These are phyloP conservation scores for Solanum chacoense DNA, from an alignment of 305 asterid species.

Conservation along the genomic window DNA sequence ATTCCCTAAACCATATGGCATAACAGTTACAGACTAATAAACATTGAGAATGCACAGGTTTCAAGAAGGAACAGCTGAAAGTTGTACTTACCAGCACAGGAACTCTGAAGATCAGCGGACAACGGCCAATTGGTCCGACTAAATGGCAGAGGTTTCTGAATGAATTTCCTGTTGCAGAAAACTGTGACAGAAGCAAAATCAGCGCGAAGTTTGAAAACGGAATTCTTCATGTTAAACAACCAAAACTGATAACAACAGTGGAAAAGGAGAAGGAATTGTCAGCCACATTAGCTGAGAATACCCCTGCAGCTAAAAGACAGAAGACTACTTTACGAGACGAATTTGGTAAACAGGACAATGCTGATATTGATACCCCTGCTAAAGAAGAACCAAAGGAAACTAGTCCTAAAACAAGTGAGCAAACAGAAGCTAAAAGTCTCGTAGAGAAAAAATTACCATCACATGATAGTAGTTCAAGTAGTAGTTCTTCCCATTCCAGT, in stretches of 20 bases:
- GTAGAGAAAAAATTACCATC: neutral
- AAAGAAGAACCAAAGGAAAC: neutral
- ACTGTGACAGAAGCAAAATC: constrained; percentile 39
- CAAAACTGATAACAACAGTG: constrained; percentile 32
- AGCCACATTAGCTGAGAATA: neutral
- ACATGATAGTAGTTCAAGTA: neutral
- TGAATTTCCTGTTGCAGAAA: constrained; percentile 32
- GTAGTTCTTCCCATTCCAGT: neutral
- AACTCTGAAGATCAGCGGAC: constrained; percentile 43
- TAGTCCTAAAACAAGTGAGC: neutral
- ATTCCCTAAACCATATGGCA: neutral
- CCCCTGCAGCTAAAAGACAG: neutral
- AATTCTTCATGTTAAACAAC: constrained; percentile 32
- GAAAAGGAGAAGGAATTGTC: constrained; percentile 13
- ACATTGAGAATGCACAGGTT: constrained; percentile 24
- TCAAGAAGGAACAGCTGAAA: constrained; percentile 45
- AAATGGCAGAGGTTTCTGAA: constrained; percentile 35
- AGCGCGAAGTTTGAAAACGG: constrained; percentile 54
- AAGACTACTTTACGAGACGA: constrained; percentile 5
- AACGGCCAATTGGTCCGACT: constrained; percentile 21
- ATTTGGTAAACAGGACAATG: neutral
- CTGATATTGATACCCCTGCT: neutral
- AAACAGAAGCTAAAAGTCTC: neutral
- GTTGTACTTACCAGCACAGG: constrained; percentile 28
- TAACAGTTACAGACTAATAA: neutral